Evolutionary conservation across 352 stramenopile genomes (phyloP).

Genomic region (Phytophthora meadii): DNA sequence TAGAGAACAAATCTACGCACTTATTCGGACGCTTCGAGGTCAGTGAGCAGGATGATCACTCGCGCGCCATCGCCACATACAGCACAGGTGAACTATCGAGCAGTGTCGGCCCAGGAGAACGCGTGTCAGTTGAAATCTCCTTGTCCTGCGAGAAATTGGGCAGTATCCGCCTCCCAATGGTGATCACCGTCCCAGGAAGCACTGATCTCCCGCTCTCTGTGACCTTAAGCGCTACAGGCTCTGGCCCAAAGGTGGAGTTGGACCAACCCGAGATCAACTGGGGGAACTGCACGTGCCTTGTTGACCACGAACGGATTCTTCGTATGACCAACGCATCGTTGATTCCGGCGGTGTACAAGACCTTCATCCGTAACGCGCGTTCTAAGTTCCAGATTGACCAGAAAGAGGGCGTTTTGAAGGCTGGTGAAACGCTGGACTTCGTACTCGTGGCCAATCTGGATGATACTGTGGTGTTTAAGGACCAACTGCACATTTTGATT

Average conservation of each 20-base stretch:
- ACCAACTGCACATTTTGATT: constrained; percentile 95
- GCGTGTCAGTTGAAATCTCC: constrained; percentile 76
- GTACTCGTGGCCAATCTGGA: constrained; percentile 92
- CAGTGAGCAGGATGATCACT: constrained; percentile 90
- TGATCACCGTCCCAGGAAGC: constrained; percentile 84
- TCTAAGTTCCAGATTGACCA: constrained; percentile 94
- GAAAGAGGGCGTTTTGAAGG: constrained; percentile 87
- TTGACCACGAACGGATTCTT: constrained; percentile 77
- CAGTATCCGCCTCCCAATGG: constrained; percentile 90
- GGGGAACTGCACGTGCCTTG: constrained; percentile 91
- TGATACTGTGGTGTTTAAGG: constrained; percentile 92
- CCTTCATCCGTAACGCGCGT: constrained; percentile 92
- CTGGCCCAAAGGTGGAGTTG: constrained; percentile 87
- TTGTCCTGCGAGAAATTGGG: constrained; percentile 92
- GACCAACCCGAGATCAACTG: constrained; percentile 88
- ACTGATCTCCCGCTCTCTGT: constrained; percentile 90
- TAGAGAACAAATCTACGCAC: constrained; percentile 89
- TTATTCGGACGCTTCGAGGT: constrained; percentile 91
- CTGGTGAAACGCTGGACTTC: constrained; percentile 77
- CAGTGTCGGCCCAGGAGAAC: constrained; percentile 65
- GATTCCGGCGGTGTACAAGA: constrained; percentile 93
- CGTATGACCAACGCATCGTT: constrained; percentile 90
- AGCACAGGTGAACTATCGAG: constrained; percentile 65
- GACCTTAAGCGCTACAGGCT: constrained; percentile 83
- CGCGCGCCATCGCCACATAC: constrained; percentile 84